Percentiles rank a stretch among this genome's conserved stretches.
Conservation (phyloP, 2,329 filamentous ascomycete genomes). For the Phaeosphaeriaceae sp. region DNA sequence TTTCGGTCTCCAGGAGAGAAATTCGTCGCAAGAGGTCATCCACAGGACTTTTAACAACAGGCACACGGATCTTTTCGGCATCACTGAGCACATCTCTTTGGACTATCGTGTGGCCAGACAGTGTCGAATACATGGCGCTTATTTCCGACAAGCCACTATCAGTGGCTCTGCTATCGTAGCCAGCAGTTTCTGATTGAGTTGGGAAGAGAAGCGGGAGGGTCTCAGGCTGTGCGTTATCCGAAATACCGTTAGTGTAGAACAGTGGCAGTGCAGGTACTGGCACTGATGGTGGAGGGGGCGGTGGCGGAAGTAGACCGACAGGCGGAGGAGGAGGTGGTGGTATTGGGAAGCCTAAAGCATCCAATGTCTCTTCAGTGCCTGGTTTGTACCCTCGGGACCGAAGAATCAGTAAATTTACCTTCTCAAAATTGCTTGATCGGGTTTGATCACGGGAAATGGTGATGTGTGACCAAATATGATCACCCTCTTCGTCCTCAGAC, state of each 20-base stretch:
- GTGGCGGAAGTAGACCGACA: neutral
- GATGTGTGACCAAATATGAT: neutral
- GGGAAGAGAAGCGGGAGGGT: neutral
- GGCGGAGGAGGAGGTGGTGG: constrained; percentile 4
- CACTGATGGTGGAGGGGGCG: neutral
- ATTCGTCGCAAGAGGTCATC: neutral
- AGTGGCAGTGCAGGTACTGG: neutral
- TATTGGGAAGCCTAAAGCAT: neutral
- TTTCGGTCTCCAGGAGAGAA: neutral
- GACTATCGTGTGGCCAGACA: neutral
- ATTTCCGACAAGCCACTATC: neutral
- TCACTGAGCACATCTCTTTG: neutral
- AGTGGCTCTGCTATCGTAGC: neutral
- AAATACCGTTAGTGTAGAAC: neutral
- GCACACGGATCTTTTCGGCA: neutral
- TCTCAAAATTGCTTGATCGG: neutral
- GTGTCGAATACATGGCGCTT: neutral
- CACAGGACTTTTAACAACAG: neutral
- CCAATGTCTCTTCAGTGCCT: neutral
- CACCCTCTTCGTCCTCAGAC: neutral
- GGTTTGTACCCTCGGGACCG: neutral
- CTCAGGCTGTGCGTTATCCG: neutral
- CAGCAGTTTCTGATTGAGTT: neutral
- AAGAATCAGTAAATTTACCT: neutral
- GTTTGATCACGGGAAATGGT: neutral